These are phyloP conservation scores for Allantophomopsis cytisporea DNA, from an alignment of 2,329 filamentous ascomycete species.

Conservation along the genomic window DNA sequence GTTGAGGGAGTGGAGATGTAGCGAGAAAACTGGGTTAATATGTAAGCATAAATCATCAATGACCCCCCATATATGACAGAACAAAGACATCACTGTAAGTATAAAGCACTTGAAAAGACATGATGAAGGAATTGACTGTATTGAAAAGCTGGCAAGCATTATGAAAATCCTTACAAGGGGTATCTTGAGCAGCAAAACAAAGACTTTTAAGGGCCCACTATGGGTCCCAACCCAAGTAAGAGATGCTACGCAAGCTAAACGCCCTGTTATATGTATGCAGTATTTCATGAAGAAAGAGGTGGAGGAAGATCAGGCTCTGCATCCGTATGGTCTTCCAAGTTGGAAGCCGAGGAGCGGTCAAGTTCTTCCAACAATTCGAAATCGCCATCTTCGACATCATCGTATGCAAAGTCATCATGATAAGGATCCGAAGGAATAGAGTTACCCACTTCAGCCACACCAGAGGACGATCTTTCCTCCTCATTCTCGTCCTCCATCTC, in stretches of 20 bases:
- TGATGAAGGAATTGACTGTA: too few relatives aligned
- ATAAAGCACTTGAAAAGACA: neutral
- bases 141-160: too few relatives aligned
- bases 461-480: conserved; percentile 30
- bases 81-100: conserved; percentile 19
- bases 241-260: conserved; percentile 6
- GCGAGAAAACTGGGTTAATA: conserved; percentile 15
- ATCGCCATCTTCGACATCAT: conserved; percentile 21
- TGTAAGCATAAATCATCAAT: conserved; percentile 19
- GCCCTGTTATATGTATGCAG: too few relatives aligned
- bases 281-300: too few relatives aligned
- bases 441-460: conserved; percentile 40
- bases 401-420: conserved; percentile 20
- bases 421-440: conserved; percentile 20
- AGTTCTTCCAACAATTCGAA: conserved; percentile 21
- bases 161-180: too few relatives aligned
- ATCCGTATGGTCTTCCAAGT: neutral
- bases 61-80: conserved; percentile 41
- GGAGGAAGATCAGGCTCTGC: too few relatives aligned
- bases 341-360: conserved; percentile 14
- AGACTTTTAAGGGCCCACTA: neutral
- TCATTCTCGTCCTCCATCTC: conserved; percentile 80
- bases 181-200: too few relatives aligned
- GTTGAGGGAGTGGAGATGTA: conserved; percentile 20
- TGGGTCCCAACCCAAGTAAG: neutral